Conservation (phyloP, 306 rosid species). For the Delonix regia region DNA sequence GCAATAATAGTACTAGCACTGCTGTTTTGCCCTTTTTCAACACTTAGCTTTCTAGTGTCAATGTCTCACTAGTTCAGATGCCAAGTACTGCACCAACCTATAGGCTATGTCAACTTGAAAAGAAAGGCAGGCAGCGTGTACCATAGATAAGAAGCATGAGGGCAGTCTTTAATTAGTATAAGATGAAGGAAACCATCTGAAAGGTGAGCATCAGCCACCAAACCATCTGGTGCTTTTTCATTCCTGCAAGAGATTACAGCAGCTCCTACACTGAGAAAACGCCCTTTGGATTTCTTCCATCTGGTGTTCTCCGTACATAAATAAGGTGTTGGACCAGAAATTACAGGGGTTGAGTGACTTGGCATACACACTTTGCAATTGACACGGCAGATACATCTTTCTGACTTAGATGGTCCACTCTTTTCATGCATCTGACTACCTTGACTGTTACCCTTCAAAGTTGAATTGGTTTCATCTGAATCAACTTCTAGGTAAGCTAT, state of each 20-base stretch:
- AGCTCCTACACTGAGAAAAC: slow-evolving; percentile 87
- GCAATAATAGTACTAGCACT: neutral
- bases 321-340: slow-evolving; percentile 42
- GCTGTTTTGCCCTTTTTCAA: neutral
- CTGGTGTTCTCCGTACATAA: slow-evolving; percentile 51
- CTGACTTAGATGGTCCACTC: slow-evolving; percentile 45
- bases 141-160: slow-evolving; percentile 86
- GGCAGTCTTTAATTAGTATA: slow-evolving; percentile 78
- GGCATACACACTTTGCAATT: slow-evolving; percentile 77
- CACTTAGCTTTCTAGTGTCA: neutral
- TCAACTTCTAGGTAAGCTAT: slow-evolving; percentile 73
- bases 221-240: slow-evolving; percentile 93
- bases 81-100: neutral
- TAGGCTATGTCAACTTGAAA: slow-evolving; percentile 7
- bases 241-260: slow-evolving; percentile 87
- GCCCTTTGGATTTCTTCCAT: slow-evolving; percentile 83
- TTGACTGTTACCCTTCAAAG: slow-evolving; percentile 43
- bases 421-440: slow-evolving; percentile 33
- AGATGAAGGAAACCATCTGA: slow-evolving; percentile 95
- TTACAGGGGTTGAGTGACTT: slow-evolving; percentile 31
- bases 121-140: slow-evolving; percentile 20
- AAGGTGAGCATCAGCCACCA: slow-evolving; percentile 96
- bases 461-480: slow-evolving; percentile 55
- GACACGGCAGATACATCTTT: slow-evolving; percentile 63
- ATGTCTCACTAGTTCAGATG: neutral